A percentile compares a stretch with the other conserved stretches of the same genome.
These are phyloP conservation scores for Licmophora abbreviata DNA, from an alignment of 108 stramenopile species.

Conservation along the genomic window DNA sequence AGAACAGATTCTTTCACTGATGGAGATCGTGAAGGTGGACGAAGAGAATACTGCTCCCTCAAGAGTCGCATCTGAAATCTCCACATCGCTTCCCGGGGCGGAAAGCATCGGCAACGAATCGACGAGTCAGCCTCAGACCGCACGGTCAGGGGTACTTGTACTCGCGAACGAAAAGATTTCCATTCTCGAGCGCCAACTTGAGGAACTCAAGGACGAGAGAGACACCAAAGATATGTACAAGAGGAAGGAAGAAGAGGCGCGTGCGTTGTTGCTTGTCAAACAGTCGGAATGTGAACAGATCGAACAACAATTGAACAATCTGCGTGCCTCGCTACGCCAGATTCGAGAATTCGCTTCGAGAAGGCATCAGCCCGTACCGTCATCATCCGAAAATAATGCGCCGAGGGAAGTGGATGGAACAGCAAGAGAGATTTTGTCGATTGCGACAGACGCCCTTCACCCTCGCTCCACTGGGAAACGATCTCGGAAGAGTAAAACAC, in stretches of 20 bases:
- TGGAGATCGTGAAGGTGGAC: conserved; percentile 50
- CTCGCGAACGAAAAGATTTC: conserved; percentile 52
- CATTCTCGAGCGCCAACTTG: conserved; percentile 40
- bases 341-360: conserved; percentile 6
- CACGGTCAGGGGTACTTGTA: conserved; percentile 26
- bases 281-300: conserved; percentile 24
- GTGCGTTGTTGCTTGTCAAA: conserved; percentile 11
- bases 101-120: neutral
- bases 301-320: conserved; percentile 11
- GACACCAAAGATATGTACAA: conserved; percentile 21
- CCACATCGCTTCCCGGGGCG: neutral
- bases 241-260: conserved; percentile 20
- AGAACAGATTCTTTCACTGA: conserved; percentile 53
- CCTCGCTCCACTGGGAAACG: too few species aligned
- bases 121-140: conserved; percentile 8
- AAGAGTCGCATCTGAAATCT: neutral
- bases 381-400: too few species aligned
- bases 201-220: conserved; percentile 18
- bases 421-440: too few species aligned
- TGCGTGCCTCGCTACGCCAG: conserved; percentile 23
- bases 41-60: conserved; percentile 5
- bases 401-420: too few species aligned
- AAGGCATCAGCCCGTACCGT: too few species aligned
- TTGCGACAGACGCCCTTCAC: too few species aligned
- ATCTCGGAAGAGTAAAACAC: too few species aligned